These are phyloP conservation scores for Blastobotrys buckinghamii DNA, from an alignment of 1,139 yeast species.

Conservation along the genomic window DNA sequence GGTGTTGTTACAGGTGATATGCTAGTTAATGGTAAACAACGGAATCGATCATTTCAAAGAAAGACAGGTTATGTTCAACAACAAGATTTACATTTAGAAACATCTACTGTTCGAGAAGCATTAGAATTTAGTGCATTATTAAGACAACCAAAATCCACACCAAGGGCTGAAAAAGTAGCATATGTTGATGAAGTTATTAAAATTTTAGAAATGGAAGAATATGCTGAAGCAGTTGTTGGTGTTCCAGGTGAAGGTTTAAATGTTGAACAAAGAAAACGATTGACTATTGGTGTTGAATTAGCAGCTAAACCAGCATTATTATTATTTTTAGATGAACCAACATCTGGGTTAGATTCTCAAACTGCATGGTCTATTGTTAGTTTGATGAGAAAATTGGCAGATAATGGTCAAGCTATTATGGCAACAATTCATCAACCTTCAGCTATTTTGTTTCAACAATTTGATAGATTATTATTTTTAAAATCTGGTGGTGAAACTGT, in stretches of 20 bases:
- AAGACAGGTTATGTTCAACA: conserved; percentile 98
- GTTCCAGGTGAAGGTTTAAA: conserved; percentile 93
- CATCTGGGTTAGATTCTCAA: conserved; percentile 92
- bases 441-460: conserved; percentile 67
- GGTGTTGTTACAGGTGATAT: conserved; percentile 64
- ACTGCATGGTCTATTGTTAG: conserved; percentile 85
- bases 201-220: conserved; percentile 73
- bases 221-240: conserved; percentile 73
- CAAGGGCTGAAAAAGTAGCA: conserved; percentile 58
- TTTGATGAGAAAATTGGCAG: conserved; percentile 66
- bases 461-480: conserved; percentile 67
- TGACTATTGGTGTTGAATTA: conserved; percentile 75
- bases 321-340: conserved; percentile 78
- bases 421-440: conserved; percentile 86
- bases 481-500: conserved; percentile 74
- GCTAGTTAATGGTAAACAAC: conserved; percentile 62
- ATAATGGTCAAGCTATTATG: conserved; percentile 75
- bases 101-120: conserved; percentile 92
- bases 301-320: conserved; percentile 67
- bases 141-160: conserved; percentile 77
- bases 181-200: conserved; percentile 64
- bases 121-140: conserved; percentile 86
- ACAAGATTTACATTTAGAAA: conserved; percentile 85
- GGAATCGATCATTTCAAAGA: conserved; percentile 46
- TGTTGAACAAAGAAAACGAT: conserved; percentile 80